A percentile compares a stretch with the other conserved stretches of the same genome.
These are phyloP conservation scores for Fusarium agapanthi DNA, from an alignment of 2,329 filamentous ascomycete species.

Conservation along the genomic window DNA sequence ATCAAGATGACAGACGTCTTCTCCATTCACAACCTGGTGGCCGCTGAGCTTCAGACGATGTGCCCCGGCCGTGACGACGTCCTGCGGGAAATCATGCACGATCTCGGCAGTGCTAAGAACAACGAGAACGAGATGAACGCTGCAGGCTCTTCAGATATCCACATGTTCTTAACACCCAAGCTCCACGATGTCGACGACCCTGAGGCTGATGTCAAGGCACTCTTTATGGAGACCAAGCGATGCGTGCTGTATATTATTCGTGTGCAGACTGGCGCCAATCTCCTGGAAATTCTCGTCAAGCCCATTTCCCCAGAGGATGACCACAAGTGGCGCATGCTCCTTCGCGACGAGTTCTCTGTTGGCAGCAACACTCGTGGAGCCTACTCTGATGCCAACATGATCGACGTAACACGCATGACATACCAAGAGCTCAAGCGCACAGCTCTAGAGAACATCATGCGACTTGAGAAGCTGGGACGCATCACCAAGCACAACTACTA, in stretches of 20 bases:
- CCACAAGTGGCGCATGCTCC: slow-evolving; percentile 81
- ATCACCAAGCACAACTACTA: slow-evolving; percentile 93
- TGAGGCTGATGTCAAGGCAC: slow-evolving; percentile 87
- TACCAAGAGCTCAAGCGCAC: slow-evolving; percentile 94
- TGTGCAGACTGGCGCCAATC: slow-evolving; percentile 87
- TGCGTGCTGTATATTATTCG: slow-evolving; percentile 98
- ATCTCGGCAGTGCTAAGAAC: slow-evolving; percentile 93
- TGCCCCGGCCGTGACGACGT: slow-evolving; percentile 86
- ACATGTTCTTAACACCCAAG: slow-evolving; percentile 88
- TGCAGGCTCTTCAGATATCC: slow-evolving; percentile 87
- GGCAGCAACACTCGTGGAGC: slow-evolving; percentile 77
- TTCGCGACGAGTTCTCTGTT: slow-evolving; percentile 81
- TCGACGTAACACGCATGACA: slow-evolving; percentile 88
- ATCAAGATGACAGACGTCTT: slow-evolving; percentile 99
- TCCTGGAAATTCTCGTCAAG: slow-evolving; percentile 96
- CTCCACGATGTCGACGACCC: slow-evolving; percentile 91
- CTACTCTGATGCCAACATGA: slow-evolving; percentile 88
- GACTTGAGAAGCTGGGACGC: slow-evolving; percentile 84
- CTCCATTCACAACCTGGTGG: slow-evolving; percentile 89
- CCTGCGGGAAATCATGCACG: slow-evolving; percentile 88
- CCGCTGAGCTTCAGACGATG: slow-evolving; percentile 78
- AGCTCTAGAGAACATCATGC: slow-evolving; percentile 92
- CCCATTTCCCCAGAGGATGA: slow-evolving; percentile 89
- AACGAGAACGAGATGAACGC: slow-evolving; percentile 94
- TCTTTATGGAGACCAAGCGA: slow-evolving; percentile 98